phyloP scores from a whole-genome alignment of 331 rosid species.

The Pyracantha coccinea region DNA sequence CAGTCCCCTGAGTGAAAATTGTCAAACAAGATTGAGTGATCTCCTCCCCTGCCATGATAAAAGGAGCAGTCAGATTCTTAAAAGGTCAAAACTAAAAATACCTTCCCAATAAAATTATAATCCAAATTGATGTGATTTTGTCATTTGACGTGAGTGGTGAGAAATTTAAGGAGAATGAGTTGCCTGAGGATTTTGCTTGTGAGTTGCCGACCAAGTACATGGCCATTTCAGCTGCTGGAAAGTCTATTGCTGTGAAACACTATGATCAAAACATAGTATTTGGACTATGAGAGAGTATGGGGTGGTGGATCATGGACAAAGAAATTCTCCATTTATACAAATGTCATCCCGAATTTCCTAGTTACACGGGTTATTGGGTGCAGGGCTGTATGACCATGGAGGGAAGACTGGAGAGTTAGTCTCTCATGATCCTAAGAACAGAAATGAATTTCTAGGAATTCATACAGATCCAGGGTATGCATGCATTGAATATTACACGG shows the following conservation, averaged over 20 bases:
- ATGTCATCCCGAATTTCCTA: background rate
- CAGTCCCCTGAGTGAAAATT: background rate
- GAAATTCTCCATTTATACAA: background rate
- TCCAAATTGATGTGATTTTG: background rate
- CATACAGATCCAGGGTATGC: conserved; percentile 5
- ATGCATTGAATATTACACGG: background rate
- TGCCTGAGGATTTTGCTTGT: background rate
- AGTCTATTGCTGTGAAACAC: background rate
- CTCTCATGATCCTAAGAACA: background rate
- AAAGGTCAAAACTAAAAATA: too few species aligned
- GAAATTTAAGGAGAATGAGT: background rate
- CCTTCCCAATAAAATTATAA: conserved; percentile 2
- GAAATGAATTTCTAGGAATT: background rate
- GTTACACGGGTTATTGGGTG: background rate
- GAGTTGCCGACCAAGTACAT: too few species aligned
- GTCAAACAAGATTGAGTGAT: background rate
- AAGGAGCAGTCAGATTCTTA: background rate
- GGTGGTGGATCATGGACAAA: conserved; percentile 4
- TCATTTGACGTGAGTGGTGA: background rate
- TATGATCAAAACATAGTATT: background rate
- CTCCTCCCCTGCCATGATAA: conserved; percentile 2
- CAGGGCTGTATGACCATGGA: background rate
- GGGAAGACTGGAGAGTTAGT: background rate
- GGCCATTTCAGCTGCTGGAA: background rate
- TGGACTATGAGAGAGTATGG: conserved; percentile 12